Base-by-base conservation (phyloP, 441 rosid species). In the Croton laevigatus region DNA sequence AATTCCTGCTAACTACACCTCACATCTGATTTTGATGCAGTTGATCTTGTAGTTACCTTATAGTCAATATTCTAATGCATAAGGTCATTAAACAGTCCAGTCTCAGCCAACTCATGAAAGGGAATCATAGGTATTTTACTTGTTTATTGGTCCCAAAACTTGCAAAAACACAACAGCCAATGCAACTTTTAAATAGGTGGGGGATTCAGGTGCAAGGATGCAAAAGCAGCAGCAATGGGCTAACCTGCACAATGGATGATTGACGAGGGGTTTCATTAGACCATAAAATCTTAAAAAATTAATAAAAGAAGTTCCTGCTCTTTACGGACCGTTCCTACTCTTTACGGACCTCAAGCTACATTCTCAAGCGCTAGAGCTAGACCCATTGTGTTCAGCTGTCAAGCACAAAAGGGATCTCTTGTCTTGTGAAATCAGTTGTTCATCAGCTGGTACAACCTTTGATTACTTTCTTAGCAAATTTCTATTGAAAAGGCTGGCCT, bases 161-260 rank as follows among this genome's bases (percentile, higher is more conserved):
- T 66, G n/a, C 10, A 53, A 38, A 66, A 68, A 44, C 32, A 58
- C 55, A 69, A 58, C 32, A 58, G 40, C 46, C 51, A n/a, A 42
- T 40, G 46, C 27, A 45, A 36, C 14, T 58, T 68, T 40, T 1
- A 27, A 10, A 51, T 3, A 32, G 57, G 27, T 37, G 40, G 63
- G 10, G 10, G 5, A 22, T 44, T 68, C 17, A 14, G 42, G 36
- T 6, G 44, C 14, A 19, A 36, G 19, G 54, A 68, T 42, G 63
- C 51, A 57, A 59, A 68, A 40, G 20, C 46, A 23, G 37, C 23
- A 36, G 10, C 16, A 11, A 13, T n/a, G 44, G n/a, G 53, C 53
- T 49, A n/a, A 34, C 34, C 49, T 52, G 13, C 61, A 66, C 5
- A 7, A 60, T 16, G 53, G 49, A 53, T 36, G 37, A 52, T 5